phyloP scores from a whole-genome alignment of 768 basidiomycete species.

The Suillus ampliporus region DNA sequence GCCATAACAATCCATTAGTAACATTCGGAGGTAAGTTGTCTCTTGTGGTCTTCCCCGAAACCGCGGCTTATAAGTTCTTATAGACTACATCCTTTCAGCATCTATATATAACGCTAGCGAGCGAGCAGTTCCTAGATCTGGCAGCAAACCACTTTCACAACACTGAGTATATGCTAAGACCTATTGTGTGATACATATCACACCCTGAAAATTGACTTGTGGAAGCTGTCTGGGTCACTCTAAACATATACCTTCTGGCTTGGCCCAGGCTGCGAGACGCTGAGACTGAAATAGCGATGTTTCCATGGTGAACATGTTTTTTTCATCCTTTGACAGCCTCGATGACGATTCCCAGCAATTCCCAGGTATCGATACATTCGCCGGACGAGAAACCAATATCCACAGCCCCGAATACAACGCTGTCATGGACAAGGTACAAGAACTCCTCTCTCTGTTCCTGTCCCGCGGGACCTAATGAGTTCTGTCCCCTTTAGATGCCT shows the following conservation, averaged over 20 bases:
- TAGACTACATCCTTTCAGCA: background rate
- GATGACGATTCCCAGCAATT: background rate
- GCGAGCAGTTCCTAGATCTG: background rate
- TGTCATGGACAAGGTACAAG: background rate
- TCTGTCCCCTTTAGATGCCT: background rate
- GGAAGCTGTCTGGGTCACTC: background rate
- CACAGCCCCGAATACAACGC: background rate
- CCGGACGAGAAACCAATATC: background rate
- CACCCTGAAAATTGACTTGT: background rate
- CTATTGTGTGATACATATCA: background rate
- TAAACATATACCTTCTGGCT: background rate
- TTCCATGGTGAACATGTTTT: conserved; percentile 1
- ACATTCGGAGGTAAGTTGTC: background rate
- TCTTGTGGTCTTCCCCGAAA: background rate
- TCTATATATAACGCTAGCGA: conserved; percentile 2
- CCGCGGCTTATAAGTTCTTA: background rate
- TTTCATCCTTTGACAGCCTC: background rate
- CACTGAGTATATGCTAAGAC: background rate
- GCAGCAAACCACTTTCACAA: background rate
- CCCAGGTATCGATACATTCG: background rate
- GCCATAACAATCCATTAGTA: background rate
- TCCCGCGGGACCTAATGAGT: conserved; percentile 2
- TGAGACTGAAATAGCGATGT: background rate
- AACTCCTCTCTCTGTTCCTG: background rate
- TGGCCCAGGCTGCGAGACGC: background rate